Evolutionary conservation across 2,329 filamentous ascomycete species (phyloP), one percentile per base, ranked within the genome.

Genomic region (Blastomyces percursus): DNA sequence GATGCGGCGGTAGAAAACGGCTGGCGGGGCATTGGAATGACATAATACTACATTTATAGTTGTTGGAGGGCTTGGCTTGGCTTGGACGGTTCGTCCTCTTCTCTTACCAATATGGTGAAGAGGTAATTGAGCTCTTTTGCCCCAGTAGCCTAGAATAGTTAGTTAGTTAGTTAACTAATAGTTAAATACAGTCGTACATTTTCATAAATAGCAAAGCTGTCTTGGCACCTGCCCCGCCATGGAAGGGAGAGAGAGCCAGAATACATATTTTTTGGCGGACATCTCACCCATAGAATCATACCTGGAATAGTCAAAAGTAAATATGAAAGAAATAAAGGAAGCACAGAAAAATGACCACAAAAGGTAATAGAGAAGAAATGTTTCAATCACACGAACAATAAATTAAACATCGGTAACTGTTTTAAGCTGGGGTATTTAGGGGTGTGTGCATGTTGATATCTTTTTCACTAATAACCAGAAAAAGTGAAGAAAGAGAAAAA

Each of bases 1-100:
- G 55, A 32, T n/a, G 56, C 57, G 12, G 56, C 56, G 40, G 40
- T 42, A 48, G 57, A 59, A 59, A 59, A 27, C 57, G 57, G 56
- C 30, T 46, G 56, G 54, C 54, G 54, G 54, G 54, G 54, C 54
- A 35, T 6, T 9, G 48, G 51, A n/a, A 32, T 30, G 27, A 30
- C 27, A 30, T 30, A 30, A 30, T n/a, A n/a, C n/a, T n/a, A n/a
- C n/a, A n/a, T n/a, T n/a, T n/a, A n/a, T n/a, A n/a, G n/a, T n/a
- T n/a, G n/a, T n/a, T n/a, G n/a, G n/a, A n/a, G n/a, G n/a, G n/a
- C n/a, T n/a, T n/a, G n/a, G n/a, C n/a, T n/a, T n/a, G n/a, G n/a
- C n/a, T n/a, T n/a, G n/a, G n/a, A n/a, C n/a, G n/a, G n/a, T n/a
- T n/a, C n/a, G n/a, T n/a, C n/a, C n/a, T n/a, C n/a, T n/a, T n/a